Conservation (phyloP, 768 basidiomycete genomes). For the Suillus subaureus region DNA sequence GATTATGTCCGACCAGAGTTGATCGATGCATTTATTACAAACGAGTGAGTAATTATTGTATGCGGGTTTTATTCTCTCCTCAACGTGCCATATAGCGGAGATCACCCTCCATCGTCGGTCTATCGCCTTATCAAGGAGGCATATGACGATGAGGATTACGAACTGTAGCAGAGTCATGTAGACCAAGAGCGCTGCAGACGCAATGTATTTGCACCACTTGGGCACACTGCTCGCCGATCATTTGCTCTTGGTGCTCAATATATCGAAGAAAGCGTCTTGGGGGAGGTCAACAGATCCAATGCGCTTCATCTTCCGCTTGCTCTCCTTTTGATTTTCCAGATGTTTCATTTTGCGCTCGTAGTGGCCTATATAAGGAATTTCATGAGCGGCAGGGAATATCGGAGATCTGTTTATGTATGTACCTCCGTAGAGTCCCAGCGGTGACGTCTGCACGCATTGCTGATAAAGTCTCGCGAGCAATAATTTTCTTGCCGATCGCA, state of each 20-base stretch:
- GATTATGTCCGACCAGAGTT: constrained; percentile 94
- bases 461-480: constrained; percentile 87
- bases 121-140: constrained; percentile 91
- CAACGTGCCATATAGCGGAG: constrained; percentile 60
- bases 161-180: constrained; percentile 49
- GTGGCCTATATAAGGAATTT: constrained; percentile 52
- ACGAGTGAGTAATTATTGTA: constrained; percentile 71
- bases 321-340: constrained; percentile 89
- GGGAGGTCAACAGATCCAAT: constrained; percentile 89
- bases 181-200: background rate
- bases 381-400: background rate
- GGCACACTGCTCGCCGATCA: constrained; percentile 10
- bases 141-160: constrained; percentile 93
- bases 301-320: constrained; percentile 87
- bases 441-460: constrained; percentile 92
- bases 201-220: constrained; percentile 1
- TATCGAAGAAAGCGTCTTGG: constrained; percentile 94
- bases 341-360: constrained; percentile 93
- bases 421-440: constrained; percentile 91
- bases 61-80: constrained; percentile 8
- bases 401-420: constrained; percentile 32
- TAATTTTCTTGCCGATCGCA: constrained; percentile 80
- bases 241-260: constrained; percentile 65
- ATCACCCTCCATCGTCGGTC: constrained; percentile 94
- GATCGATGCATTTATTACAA: constrained; percentile 93